phyloP scores from a whole-genome alignment of 352 stramenopile genomes.

The Globisporangium megalacanthum region DNA sequence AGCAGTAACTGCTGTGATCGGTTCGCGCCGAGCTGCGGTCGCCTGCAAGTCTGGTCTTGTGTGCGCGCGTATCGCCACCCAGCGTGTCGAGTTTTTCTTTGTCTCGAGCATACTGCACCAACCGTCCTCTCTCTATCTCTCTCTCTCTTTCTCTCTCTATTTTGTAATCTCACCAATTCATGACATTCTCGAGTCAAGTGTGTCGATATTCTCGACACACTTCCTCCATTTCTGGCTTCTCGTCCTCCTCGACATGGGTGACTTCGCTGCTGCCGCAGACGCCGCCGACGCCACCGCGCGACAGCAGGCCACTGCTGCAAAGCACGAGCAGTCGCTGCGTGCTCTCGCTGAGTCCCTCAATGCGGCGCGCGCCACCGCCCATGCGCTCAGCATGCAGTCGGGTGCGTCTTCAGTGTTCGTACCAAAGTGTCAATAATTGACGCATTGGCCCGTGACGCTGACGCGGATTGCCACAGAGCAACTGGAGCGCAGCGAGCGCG shows the following conservation, averaged over 20 bases:
- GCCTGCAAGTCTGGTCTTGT: no score
- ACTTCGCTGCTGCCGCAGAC: conserved; percentile 5
- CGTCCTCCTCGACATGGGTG: conserved; percentile 1
- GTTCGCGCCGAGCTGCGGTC: no score
- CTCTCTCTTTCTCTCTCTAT: no score
- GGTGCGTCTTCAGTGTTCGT: conserved; percentile 12
- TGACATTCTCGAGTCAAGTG: no score
- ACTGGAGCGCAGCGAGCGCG: conserved; percentile 44
- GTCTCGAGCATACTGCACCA: no score
- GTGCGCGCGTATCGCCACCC: no score
- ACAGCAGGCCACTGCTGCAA: conserved; percentile 13
- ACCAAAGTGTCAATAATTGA: neutral
- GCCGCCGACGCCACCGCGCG: conserved; percentile 2
- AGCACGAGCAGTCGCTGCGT: conserved; percentile 47
- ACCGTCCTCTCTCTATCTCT: no score
- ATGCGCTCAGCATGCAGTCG: conserved; percentile 59
- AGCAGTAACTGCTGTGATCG: no score
- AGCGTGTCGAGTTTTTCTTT: no score
- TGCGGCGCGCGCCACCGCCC: conserved; percentile 44
- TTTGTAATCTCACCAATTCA: no score
- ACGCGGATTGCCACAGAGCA: conserved; percentile 27
- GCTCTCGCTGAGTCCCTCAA: conserved; percentile 45
- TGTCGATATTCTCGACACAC: neutral
- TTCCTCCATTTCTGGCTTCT: neutral
- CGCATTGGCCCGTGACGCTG: no score